Conservation (phyloP, 768 basidiomycete species). For the Agrocybe chaxingu region DNA sequence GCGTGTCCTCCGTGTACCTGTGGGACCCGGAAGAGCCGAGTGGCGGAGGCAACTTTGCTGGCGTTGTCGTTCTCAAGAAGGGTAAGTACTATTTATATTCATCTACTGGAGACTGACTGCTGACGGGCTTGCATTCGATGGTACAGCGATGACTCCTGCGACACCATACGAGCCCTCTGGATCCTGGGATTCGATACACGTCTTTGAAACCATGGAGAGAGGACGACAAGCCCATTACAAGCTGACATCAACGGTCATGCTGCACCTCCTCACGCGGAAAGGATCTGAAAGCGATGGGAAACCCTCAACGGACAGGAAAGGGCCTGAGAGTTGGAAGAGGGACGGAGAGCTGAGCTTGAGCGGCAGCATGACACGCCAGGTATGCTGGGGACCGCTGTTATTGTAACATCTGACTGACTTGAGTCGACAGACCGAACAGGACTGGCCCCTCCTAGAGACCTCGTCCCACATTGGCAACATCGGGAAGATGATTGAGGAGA, state of each 20-base stretch:
- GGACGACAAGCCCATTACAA: conserved; percentile 95
- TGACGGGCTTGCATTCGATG: not conserved
- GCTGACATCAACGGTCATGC: conserved; percentile 95
- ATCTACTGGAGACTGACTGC: too few species aligned
- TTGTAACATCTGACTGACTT: not conserved
- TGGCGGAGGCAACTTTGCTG: conserved; percentile 78
- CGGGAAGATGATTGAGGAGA: conserved; percentile 96
- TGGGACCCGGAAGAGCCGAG: conserved; percentile 89
- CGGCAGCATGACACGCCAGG: conserved; percentile 97
- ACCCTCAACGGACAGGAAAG: conserved; percentile 34
- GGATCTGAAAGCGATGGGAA: conserved; percentile 34
- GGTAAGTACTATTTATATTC: conserved; percentile 37
- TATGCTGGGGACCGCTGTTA: conserved; percentile 27
- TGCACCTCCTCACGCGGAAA: conserved; percentile 71
- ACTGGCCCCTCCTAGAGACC: conserved; percentile 75
- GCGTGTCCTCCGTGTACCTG: conserved; percentile 92
- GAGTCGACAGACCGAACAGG: conserved; percentile 70
- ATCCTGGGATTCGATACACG: conserved; percentile 98
- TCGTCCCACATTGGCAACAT: conserved; percentile 89
- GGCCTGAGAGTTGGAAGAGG: conserved; percentile 45
- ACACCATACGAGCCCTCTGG: conserved; percentile 65
- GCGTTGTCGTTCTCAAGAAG: conserved; percentile 95
- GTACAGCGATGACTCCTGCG: conserved; percentile 58
- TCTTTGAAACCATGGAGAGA: conserved; percentile 92
- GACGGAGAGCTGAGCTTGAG: conserved; percentile 82